Conservation (phyloP, 192 early-diverging fungal species). For the Pilobolus umbonatus region DNA sequence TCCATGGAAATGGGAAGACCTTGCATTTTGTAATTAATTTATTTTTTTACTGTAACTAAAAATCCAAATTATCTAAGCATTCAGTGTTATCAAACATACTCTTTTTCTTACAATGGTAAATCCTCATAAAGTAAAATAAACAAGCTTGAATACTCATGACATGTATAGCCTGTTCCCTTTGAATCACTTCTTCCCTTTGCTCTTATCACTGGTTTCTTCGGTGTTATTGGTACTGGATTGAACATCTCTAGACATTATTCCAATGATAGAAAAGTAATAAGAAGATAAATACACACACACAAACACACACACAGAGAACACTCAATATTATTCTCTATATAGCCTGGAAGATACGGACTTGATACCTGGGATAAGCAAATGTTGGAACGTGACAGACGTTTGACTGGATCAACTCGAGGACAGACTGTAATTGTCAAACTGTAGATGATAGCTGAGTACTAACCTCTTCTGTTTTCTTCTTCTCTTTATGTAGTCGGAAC, state of each 20-base stretch:
- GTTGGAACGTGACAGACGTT: constrained; percentile 71
- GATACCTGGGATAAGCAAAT: constrained; percentile 76
- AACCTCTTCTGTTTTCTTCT: constrained; percentile 8
- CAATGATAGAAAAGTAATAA: constrained; percentile 61
- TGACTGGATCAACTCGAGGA: constrained; percentile 65
- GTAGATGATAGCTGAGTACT: not conserved
- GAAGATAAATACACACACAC: not conserved
- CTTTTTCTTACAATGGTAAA: too few species aligned
- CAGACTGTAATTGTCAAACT: constrained; percentile 51
- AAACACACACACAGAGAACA: not conserved
- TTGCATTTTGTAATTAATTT: too few species aligned
- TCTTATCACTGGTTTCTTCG: constrained; percentile 64
- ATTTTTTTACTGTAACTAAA: too few species aligned
- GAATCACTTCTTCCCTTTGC: constrained; percentile 74
- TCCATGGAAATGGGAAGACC: too few species aligned
- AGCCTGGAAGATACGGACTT: constrained; percentile 59
- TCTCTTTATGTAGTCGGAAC: constrained; percentile 19
- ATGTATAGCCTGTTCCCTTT: constrained; percentile 70
- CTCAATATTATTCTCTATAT: constrained; percentile 3
- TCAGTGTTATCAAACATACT: too few species aligned
- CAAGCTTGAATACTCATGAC: too few species aligned
- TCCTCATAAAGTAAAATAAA: too few species aligned
- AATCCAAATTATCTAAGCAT: too few species aligned
- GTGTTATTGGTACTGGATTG: constrained; percentile 55
- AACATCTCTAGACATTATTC: constrained; percentile 49